Conservation (phyloP, 1,139 yeast species). For the Ogataea hybrid region DNA sequence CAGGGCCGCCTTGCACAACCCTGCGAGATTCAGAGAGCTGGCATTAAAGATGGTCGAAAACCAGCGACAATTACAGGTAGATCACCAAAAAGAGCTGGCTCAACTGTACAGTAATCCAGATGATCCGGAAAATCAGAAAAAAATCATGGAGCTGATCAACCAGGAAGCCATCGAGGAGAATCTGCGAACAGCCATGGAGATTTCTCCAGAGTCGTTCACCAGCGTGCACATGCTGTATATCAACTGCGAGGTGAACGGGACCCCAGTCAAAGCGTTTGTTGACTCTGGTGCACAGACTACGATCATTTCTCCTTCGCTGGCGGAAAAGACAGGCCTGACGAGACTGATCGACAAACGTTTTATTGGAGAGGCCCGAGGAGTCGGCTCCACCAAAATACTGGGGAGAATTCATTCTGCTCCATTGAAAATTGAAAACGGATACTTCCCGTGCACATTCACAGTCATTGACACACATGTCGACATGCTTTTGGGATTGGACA, state of each 20-base stretch:
- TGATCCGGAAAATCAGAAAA: constrained; percentile 66
- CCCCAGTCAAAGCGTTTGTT: constrained; percentile 84
- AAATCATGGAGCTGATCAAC: constrained; percentile 65
- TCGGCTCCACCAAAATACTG: constrained; percentile 73
- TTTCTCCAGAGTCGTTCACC: constrained; percentile 87
- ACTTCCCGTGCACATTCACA: constrained; percentile 75
- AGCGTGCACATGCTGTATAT: constrained; percentile 80
- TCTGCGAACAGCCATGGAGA: constrained; percentile 74
- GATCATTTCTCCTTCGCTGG: constrained; percentile 73
- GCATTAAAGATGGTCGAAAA: constrained; percentile 22
- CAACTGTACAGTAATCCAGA: constrained; percentile 64
- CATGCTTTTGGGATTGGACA: constrained; percentile 60
- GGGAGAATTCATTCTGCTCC: constrained; percentile 93
- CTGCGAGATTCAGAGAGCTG: constrained; percentile 49
- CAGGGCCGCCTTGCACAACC: constrained; percentile 48
- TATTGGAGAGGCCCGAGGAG: constrained; percentile 84
- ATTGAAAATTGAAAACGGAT: constrained; percentile 65
- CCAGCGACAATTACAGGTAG: constrained; percentile 7
- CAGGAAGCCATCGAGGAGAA: constrained; percentile 78
- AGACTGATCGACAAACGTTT: constrained; percentile 80
- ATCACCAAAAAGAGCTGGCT: constrained; percentile 46
- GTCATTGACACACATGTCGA: constrained; percentile 80
- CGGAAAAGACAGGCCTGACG: constrained; percentile 67
- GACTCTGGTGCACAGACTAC: constrained; percentile 97
- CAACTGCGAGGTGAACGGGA: constrained; percentile 72